These are phyloP conservation scores for Russula sp. DNA, from an alignment of 768 basidiomycete genomes.

Conservation along the genomic window DNA sequence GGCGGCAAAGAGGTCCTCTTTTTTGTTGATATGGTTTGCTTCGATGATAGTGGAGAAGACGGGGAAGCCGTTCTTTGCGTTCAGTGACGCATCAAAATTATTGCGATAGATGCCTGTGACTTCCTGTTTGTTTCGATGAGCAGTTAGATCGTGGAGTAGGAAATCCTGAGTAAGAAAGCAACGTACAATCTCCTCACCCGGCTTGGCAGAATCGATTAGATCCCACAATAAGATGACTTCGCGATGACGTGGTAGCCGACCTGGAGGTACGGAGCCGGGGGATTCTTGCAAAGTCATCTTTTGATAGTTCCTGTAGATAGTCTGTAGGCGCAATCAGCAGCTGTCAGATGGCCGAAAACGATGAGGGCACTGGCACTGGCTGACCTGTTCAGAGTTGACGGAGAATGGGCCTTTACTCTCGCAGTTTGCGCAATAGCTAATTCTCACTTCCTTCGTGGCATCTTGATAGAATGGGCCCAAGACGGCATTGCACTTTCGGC, in stretches of 20 bases:
- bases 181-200: constrained; percentile 93
- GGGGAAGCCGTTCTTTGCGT: constrained; percentile 98
- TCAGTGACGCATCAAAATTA: constrained; percentile 97
- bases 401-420: constrained; percentile 93
- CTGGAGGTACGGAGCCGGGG: constrained; percentile 95
- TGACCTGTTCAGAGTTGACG: constrained; percentile 93
- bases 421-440: constrained; percentile 93
- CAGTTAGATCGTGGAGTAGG: not conserved
- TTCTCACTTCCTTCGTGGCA: constrained; percentile 87
- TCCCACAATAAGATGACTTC: constrained; percentile 98
- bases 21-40: constrained; percentile 98
- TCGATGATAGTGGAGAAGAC: constrained; percentile 98
- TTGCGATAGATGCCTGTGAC: constrained; percentile 97
- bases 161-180: not conserved
- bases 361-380: constrained; percentile 1
- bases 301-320: constrained; percentile 97
- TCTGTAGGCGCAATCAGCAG: constrained; percentile 46
- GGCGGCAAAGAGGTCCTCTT: constrained; percentile 98
- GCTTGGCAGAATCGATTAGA: constrained; percentile 95
- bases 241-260: constrained; percentile 92
- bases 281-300: constrained; percentile 99
- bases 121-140: constrained; percentile 55
- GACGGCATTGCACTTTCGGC: constrained; percentile 88
- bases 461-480: constrained; percentile 99
- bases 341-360: not conserved